Conservation (phyloP, 176 grass and related monocot genomes). For the Zizania latifolia region DNA sequence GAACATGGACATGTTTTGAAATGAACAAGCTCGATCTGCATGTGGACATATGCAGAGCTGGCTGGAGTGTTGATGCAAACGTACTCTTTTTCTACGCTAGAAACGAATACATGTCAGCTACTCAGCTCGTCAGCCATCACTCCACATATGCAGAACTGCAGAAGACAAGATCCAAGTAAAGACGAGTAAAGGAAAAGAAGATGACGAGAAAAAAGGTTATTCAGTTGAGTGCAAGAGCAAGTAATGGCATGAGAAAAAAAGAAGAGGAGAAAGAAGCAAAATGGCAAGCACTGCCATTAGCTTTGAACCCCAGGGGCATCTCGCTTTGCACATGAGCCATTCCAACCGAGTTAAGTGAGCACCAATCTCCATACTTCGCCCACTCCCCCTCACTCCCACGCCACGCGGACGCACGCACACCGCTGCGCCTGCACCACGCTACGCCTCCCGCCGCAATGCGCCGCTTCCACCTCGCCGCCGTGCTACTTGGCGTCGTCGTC, state of each 20-base stretch:
- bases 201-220: not conserved
- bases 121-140: too few species aligned
- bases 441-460: slow-evolving; percentile 19
- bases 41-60: not conserved
- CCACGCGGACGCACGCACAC: not conserved
- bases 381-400: slow-evolving; percentile 28
- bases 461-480: not conserved
- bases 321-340: not conserved
- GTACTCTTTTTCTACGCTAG: not conserved
- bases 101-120: too few species aligned
- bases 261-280: not conserved
- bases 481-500: not conserved
- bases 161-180: not conserved
- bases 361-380: slow-evolving; percentile 3
- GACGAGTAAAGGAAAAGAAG: not conserved
- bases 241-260: not conserved
- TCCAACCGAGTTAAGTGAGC: slow-evolving; percentile 14
- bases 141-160: too few species aligned
- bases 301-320: not conserved
- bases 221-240: too few species aligned
- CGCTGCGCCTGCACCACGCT: not conserved
- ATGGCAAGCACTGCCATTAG: slow-evolving; percentile 5
- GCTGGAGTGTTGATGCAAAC: not conserved
- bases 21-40: not conserved
- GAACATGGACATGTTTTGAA: not conserved